Base-by-base conservation (phyloP, 2,329 filamentous ascomycete species). In the Albophoma yamanashiensis region DNA sequence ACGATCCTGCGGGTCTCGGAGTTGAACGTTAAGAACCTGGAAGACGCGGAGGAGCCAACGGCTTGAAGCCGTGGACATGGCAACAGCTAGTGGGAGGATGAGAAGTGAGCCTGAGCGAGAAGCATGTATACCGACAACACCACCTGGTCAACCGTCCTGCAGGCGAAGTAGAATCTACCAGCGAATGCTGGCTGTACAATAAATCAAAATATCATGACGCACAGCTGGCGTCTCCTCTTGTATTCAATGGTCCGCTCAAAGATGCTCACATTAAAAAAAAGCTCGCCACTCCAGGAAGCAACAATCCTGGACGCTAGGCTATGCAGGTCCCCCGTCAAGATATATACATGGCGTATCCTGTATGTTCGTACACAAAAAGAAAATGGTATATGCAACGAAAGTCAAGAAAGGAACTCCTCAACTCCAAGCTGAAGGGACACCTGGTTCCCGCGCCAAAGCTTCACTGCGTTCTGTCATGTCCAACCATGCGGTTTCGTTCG, bases 1-100 rank as follows among this genome's bases (percentile, higher is more conserved):
- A 99, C 94, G 3, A 84, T 96, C 27, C 71, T 99, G 74, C 82
- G 87, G 70, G 89, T 99, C 64, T 88, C 89, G 70, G 90, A 97
- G 75, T 71, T 97, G 64, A 87, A 83, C 70, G 80, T 96, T 61
- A 79, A 79, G 65, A 70, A 67, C 27, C 63, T 72, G 56, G 76
- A 76, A 56, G 75, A 79, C 57, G 68, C 78, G 58, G 73, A 75
- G 47, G 69, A 60, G 59, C 57, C 57, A 52, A 42, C 25, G 2
- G 47, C n/a, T 17, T 53, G 45, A 52, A 45, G 43, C 20, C 11
- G 25, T 11, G 31, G 25, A 14, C 2, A 5, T 7, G 15, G 11
- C 22, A 52, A 27, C 2, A 34, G n/a, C n/a, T n/a, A 42, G 4
- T 20, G n/a, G 20, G 31, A 36, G 43, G 22, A 31, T 40, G 40